Percentiles rank a stretch among this genome's conserved stretches.
Conservation (phyloP, 2,329 filamentous ascomycete genomes). For the Diplocarpon mali region DNA sequence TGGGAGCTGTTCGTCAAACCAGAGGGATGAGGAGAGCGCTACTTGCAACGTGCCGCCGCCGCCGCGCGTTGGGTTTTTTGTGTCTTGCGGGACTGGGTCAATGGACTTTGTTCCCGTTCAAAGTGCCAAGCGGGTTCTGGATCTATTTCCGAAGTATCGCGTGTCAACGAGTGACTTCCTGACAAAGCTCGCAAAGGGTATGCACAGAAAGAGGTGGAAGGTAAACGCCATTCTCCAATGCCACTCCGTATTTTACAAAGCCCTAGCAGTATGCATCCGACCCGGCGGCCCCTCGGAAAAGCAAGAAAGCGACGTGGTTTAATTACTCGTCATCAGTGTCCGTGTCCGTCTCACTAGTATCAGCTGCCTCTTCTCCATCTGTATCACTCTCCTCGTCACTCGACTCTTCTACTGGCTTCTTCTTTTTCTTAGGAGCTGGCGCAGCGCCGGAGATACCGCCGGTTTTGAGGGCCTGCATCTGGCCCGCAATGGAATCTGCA, state of each 20-base stretch:
- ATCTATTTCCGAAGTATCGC: too few species aligned
- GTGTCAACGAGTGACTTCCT: background rate
- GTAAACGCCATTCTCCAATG: slow-evolving; percentile 14
- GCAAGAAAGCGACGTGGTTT: slow-evolving; percentile 3
- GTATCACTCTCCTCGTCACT: slow-evolving; percentile 75
- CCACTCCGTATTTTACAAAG: slow-evolving; percentile 12
- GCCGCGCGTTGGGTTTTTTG: too few species aligned
- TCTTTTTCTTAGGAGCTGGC: slow-evolving; percentile 44
- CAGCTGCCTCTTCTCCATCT: slow-evolving; percentile 53
- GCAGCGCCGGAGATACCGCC: slow-evolving; percentile 37
- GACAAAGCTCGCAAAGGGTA: background rate
- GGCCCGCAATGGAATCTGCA: slow-evolving; percentile 75
- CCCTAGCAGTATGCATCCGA: slow-evolving; percentile 3
- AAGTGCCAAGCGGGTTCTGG: too few species aligned
- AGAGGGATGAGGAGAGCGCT: background rate
- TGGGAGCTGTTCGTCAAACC: background rate
- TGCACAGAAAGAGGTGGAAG: slow-evolving; percentile 2
- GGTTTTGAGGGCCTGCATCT: slow-evolving; percentile 80
- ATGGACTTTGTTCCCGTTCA: background rate
- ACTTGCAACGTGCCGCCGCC: background rate
- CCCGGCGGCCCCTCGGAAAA: background rate
- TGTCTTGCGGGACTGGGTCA: background rate
- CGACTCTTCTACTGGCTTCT: slow-evolving; percentile 42
- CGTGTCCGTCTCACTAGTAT: slow-evolving; percentile 59
- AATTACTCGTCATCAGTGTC: slow-evolving; percentile 38